Evolutionary conservation across 768 basidiomycete genomes (phyloP).

Genomic region (Trametes punicea): DNA sequence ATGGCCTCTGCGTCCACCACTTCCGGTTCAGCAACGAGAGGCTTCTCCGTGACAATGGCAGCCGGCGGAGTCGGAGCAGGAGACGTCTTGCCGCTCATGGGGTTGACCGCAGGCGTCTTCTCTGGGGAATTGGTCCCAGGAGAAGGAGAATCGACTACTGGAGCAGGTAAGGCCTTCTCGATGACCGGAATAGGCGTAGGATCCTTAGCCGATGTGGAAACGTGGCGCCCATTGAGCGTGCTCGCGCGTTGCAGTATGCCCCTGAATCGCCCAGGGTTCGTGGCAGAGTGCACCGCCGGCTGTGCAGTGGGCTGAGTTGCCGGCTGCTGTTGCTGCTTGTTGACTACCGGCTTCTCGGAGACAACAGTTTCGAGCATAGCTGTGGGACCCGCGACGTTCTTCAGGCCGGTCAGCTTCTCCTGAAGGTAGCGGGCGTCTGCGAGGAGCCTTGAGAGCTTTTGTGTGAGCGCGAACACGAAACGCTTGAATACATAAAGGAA

Average conservation of each 20-base stretch:
- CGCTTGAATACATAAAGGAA: background rate
- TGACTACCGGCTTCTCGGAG: slow-evolving; percentile 55
- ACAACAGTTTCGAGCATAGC: slow-evolving; percentile 85
- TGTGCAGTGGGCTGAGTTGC: slow-evolving; percentile 1
- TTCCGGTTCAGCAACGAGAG: slow-evolving; percentile 12
- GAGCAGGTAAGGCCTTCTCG: slow-evolving; percentile 25
- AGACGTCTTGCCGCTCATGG: slow-evolving; percentile 17
- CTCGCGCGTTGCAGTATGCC: slow-evolving; percentile 25
- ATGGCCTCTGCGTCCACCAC: background rate
- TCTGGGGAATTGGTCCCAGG: background rate
- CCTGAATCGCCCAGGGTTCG: slow-evolving; percentile 21
- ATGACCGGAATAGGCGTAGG: slow-evolving; percentile 23
- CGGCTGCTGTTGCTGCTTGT: background rate
- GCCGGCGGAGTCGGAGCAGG: background rate
- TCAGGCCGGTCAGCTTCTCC: slow-evolving; percentile 69
- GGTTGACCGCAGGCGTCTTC: slow-evolving; percentile 11
- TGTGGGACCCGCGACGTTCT: slow-evolving; percentile 65
- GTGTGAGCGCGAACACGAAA: slow-evolving; percentile 10
- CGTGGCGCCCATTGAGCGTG: slow-evolving; percentile 20
- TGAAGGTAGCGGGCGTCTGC: slow-evolving; percentile 77
- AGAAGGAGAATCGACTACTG: slow-evolving; percentile 20
- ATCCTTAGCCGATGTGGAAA: background rate
- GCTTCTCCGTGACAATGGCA: slow-evolving; percentile 2
- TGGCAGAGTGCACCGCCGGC: slow-evolving; percentile 5
- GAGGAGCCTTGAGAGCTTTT: slow-evolving; percentile 53